Base-by-base conservation (phyloP, 129 eudicot species). In the Lactuca sativa region DNA sequence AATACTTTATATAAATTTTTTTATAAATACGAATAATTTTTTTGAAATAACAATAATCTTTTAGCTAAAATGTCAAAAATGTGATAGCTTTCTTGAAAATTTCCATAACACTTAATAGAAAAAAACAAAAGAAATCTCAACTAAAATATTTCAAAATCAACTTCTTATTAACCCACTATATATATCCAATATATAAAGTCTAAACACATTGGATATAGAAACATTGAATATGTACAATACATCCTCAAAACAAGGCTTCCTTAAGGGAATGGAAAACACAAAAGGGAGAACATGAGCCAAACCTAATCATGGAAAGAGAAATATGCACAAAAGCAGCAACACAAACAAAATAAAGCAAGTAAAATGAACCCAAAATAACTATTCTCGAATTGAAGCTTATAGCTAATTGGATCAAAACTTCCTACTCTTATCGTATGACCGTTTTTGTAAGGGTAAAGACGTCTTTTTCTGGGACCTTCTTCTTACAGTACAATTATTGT, bases 401-500 rank as follows among this genome's bases (percentile, higher is more conserved):
- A 15, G 15, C 38, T 49, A 59, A 34, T 21, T 17, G 54, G 15
- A 31, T 44, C 47, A 17, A 66, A 47, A 30, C 56, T 38, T 31
- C 59, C 40, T 74, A 8, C 60, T 47, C 51, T 61, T 37, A 11
- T 49, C 3, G 15, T 64, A 56, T 41, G 18, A 59, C 58, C 40
- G 15, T 9, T 68, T 69, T 36, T 34, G 49, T 51, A 41, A 70
- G 59, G 66, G 69, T 69, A 77, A 41, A 69, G 59, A 54, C 16
- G 58, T 62, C 76, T 69, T 74, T 69, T 76, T 31, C 21, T 52
- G 54, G 48, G 59, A 69, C 57, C 64, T 60, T 25, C 47, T 47
- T 70, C 8, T 33, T 15, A 51, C 49, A 44, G 75, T 68, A 69
- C 70, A 60, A 76, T 69, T 54, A 68, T 76, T 60, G 64, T 38